Evolutionary conservation across 768 basidiomycete species (phyloP).

Genomic region (Rhizopogon vulgaris): DNA sequence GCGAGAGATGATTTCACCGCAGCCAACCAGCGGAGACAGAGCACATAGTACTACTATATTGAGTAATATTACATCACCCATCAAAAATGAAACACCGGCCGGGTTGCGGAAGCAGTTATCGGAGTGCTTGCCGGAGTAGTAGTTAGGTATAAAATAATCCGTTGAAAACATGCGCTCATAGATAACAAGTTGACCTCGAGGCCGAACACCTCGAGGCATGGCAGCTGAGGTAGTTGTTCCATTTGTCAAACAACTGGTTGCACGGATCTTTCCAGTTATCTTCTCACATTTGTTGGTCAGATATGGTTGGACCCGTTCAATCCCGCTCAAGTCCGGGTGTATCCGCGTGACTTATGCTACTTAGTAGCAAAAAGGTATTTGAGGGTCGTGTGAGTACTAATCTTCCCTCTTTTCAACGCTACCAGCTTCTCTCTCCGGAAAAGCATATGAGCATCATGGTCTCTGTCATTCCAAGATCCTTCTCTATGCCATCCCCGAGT

Average conservation of each 20-base stretch:
- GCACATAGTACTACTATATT: neutral
- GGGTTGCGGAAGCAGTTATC: neutral
- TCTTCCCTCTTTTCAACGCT: conserved; percentile 1
- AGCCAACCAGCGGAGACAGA: neutral
- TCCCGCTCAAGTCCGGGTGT: conserved; percentile 11
- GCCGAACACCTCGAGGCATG: conserved; percentile 1
- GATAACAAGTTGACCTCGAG: neutral
- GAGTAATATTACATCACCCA: neutral
- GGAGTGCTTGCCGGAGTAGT: neutral
- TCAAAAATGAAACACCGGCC: neutral
- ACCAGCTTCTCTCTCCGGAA: conserved; percentile 2
- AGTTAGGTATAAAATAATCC: neutral
- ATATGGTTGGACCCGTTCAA: conserved; percentile 7
- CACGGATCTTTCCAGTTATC: neutral
- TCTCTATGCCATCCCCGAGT: conserved; percentile 1
- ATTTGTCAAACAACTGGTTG: neutral
- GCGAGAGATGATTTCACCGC: neutral
- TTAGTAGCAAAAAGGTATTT: conserved; percentile 1
- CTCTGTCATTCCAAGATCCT: conserved; percentile 20
- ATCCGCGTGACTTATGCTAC: conserved; percentile 8
- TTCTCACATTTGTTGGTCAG: neutral
- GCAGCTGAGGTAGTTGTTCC: neutral
- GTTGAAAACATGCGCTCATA: neutral
- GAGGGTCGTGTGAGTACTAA: conserved; percentile 9
- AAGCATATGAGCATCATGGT: conserved; percentile 20